Base-by-base conservation (phyloP, 2,329 filamentous ascomycete species). In the Colletotrichum tropicale region DNA sequence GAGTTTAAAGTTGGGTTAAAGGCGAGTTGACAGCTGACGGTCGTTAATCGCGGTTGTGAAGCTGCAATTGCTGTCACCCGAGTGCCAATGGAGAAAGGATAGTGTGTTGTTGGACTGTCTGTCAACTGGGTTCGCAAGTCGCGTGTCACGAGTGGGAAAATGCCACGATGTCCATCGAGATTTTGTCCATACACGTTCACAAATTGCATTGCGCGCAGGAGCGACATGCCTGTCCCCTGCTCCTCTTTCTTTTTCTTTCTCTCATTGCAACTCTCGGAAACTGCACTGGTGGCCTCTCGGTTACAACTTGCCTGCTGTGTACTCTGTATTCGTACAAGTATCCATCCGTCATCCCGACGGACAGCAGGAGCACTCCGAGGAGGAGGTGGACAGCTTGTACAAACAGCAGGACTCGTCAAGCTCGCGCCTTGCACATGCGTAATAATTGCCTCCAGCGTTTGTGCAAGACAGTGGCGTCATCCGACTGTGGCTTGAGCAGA, bases 391-490 rank as follows among this genome's bases (percentile, higher is more conserved):
- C 3, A 34, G 38, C 38, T 10, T 43, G 38, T n/a, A 43, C 38
- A n/a, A n/a, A 43, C 38, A 43, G 9, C 38, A n/a, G 38, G 18
- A 43, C 38, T 43, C 38, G 38, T 43, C 38, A 43, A 7, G 64
- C 18, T 30, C 12, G 5, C 26, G 30, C 26, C 28, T 56, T 68
- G 66, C 60, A 69, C 66, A 69, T 69, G 66, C 72, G 69, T 43
- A 43, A 43, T 67, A 72, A 56, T 75, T 43, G 62, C 56, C 38
- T 43, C 55, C 38, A 66, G 36, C 48, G 18, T 43, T 48, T 75
- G 72, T 71, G 62, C 72, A 64, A 75, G 62, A 55, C 58, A 67
- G 72, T 75, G 72, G 72, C 72, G 69, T 75, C 72, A 72, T 75
- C 24, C 24, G 43, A 16, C 61, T 72, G 72, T 75, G 72, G 72